phyloP scores from a whole-genome alignment of 169 alveolate species.

The Plasmodium falciparum region DNA sequence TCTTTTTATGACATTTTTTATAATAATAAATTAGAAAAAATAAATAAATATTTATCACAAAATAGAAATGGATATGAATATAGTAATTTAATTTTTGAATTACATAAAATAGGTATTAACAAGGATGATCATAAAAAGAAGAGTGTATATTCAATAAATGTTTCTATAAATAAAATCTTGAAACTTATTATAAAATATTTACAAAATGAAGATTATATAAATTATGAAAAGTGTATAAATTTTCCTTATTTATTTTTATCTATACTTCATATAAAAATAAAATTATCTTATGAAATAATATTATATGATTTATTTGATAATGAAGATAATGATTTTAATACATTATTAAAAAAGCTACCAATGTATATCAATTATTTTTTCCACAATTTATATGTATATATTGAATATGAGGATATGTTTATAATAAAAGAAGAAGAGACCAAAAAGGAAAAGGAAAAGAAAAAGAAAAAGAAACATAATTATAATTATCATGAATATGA shows the following conservation, averaged over 20 bases:
- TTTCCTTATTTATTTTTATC: slow-evolving; percentile 52
- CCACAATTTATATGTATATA: slow-evolving; percentile 30
- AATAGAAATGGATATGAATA: slow-evolving; percentile 16
- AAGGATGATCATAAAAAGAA: slow-evolving; percentile 1
- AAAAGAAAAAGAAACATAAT: no score
- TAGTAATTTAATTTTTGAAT: slow-evolving; percentile 17
- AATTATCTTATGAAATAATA: slow-evolving; percentile 31
- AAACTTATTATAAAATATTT: slow-evolving; percentile 63
- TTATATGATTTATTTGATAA: slow-evolving; percentile 19
- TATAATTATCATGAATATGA: no score
- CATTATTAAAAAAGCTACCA: slow-evolving; percentile 21
- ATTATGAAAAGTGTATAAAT: slow-evolving; percentile 52
- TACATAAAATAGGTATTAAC: slow-evolving; percentile 8
- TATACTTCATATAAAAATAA: slow-evolving; percentile 29
- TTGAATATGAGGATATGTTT: slow-evolving; percentile 58
- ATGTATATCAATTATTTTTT: slow-evolving; percentile 34
- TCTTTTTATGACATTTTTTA: neutral
- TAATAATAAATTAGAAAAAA: neutral
- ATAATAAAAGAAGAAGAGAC: neutral
- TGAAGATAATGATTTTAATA: slow-evolving; percentile 22
- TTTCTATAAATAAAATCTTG: slow-evolving; percentile 58
- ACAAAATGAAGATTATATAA: slow-evolving; percentile 49
- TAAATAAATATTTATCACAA: slow-evolving; percentile 1
- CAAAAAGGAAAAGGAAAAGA: neutral
- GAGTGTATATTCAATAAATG: slow-evolving; percentile 25